Percentiles rank a stretch among this genome's conserved stretches.
Conservation (phyloP, 805 yeast species). For the Hanseniaspora lindneri region DNA sequence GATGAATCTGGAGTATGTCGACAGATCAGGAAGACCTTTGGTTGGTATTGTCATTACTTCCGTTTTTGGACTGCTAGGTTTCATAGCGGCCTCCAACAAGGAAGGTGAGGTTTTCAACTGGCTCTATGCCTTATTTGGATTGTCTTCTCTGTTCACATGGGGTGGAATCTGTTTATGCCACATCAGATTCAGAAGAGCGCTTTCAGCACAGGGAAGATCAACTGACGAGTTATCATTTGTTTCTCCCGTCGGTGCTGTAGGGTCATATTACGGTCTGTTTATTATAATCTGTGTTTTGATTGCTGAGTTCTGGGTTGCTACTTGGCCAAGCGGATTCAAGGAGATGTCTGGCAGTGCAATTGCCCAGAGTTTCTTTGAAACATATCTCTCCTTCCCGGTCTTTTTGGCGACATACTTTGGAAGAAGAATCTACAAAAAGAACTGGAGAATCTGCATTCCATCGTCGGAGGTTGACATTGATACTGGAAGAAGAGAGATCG, state of each 20-base stretch:
- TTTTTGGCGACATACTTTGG: slow-evolving; percentile 43
- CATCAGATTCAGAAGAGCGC: slow-evolving; percentile 52
- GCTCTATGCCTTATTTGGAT: slow-evolving; percentile 51
- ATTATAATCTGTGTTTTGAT: slow-evolving; percentile 50
- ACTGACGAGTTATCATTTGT: slow-evolving; percentile 54
- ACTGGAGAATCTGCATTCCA: slow-evolving; percentile 29
- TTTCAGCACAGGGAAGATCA: slow-evolving; percentile 52
- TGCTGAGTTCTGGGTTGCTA: slow-evolving; percentile 75
- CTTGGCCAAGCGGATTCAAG: slow-evolving; percentile 48
- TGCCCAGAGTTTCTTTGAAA: slow-evolving; percentile 50
- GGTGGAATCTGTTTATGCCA: slow-evolving; percentile 48
- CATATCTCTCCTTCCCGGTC: slow-evolving; percentile 55
- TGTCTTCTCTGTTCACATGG: slow-evolving; percentile 56
- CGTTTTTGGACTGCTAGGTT: slow-evolving; percentile 46
- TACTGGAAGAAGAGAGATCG: slow-evolving; percentile 15
- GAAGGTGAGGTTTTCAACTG: slow-evolving; percentile 50
- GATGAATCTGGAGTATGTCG: slow-evolving; percentile 45
- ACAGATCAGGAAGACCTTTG: slow-evolving; percentile 56
- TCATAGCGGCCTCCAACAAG: slow-evolving; percentile 43
- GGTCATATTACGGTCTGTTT: slow-evolving; percentile 50
- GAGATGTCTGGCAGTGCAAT: slow-evolving; percentile 34
- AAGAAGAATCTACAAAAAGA: slow-evolving; percentile 44
- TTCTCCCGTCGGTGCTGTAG: slow-evolving; percentile 56
- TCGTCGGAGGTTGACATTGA: slow-evolving; percentile 13
- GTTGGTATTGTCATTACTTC: slow-evolving; percentile 42